Conservation (phyloP, 441 rosid genomes). For the Arabidopsis lyrata region DNA sequence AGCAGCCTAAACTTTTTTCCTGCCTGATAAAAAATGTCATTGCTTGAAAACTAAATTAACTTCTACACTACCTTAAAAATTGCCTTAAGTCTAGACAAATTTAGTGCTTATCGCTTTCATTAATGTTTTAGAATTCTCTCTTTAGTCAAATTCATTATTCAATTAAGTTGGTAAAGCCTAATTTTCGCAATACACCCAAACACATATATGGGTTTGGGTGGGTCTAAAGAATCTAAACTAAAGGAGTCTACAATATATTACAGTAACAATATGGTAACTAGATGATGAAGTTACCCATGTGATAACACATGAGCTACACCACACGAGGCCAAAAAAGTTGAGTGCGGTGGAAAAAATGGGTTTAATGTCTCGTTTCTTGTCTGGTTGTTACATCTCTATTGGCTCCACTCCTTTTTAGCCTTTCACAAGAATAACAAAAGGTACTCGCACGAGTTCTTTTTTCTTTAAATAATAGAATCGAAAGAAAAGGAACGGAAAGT, state of each 20-base stretch:
- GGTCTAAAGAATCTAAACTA: neutral
- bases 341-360: constrained; percentile 25
- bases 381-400: constrained; percentile 28
- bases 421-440: neutral
- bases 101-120: constrained; percentile 10
- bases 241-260: neutral
- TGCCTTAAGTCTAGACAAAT: neutral
- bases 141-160: constrained; percentile 5
- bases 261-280: neutral
- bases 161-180: constrained; percentile 6
- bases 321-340: constrained; percentile 18
- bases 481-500: neutral
- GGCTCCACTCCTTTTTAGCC: constrained; percentile 11
- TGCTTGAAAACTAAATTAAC: neutral
- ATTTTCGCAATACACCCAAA: constrained; percentile 32
- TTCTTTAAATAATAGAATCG: neutral
- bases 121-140: neutral
- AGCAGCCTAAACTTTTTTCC: neutral
- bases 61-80: neutral
- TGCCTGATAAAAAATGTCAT: neutral
- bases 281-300: constrained; percentile 7
- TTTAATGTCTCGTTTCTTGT: constrained; percentile 24
- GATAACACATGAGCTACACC: neutral
- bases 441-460: neutral
- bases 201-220: constrained; percentile 13